Evolutionary conservation across 2,329 filamentous ascomycete genomes (phyloP).

Genomic region (Apiospora marii): DNA sequence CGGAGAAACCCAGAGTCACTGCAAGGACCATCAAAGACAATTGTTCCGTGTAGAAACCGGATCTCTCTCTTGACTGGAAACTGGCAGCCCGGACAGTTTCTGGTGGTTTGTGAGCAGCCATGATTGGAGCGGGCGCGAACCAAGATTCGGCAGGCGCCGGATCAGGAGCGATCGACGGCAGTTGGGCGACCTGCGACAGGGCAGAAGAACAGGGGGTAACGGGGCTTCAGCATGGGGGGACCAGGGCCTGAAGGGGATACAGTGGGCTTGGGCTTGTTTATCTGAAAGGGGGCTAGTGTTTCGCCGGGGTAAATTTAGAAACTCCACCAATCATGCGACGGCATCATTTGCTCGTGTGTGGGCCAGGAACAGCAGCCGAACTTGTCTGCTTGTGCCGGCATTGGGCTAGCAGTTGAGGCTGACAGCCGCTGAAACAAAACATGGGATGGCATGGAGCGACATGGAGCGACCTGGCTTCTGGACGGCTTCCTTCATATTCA

Average conservation of each 20-base stretch:
- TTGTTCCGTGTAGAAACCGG: background rate
- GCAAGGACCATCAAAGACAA: background rate
- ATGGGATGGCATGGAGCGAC: background rate
- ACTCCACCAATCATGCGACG: constrained; percentile 18
- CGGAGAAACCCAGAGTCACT: background rate
- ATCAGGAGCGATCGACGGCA: constrained; percentile 13
- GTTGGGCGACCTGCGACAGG: background rate
- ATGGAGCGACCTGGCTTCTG: background rate
- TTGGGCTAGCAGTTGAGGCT: background rate
- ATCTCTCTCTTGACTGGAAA: too few relatives aligned
- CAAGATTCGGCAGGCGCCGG: constrained; percentile 1
- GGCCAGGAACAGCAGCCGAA: background rate
- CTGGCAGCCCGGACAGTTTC: background rate
- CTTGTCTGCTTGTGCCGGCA: background rate
- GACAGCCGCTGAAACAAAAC: background rate
- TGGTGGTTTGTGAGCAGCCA: background rate
- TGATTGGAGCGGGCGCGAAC: background rate
- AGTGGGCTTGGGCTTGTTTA: constrained; percentile 4
- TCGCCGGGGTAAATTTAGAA: background rate
- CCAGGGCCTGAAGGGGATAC: background rate
- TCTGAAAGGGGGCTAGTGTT: constrained; percentile 1
- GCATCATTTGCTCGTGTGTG: background rate
- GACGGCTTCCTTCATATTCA: background rate
- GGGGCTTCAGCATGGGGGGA: background rate
- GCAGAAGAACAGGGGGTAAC: background rate